Evolutionary conservation across 2,329 filamentous ascomycete genomes (phyloP).

Genomic region (Fusarium hostae): DNA sequence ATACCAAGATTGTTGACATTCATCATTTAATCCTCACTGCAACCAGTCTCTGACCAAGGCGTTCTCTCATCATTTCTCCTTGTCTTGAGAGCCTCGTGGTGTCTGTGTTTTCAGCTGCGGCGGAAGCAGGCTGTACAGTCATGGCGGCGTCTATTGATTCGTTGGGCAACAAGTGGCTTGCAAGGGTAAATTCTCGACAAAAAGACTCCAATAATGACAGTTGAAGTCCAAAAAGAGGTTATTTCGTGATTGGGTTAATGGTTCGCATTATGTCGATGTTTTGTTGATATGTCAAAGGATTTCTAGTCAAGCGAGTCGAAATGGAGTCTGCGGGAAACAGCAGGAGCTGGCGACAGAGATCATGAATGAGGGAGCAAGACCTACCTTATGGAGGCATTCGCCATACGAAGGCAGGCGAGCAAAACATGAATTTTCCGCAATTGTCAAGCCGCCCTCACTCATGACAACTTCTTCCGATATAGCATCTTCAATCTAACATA

Average conservation of each 20-base stretch:
- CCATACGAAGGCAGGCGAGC: background rate
- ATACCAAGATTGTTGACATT: background rate
- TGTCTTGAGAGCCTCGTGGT: background rate
- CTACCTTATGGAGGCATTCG: background rate
- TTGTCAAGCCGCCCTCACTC: accelerated
- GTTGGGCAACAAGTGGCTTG: background rate
- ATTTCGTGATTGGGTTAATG: background rate
- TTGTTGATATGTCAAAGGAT: background rate
- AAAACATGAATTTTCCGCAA: accelerated
- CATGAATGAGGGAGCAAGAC: background rate
- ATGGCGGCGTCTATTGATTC: background rate
- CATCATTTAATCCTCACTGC: background rate
- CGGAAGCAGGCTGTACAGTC: conserved; percentile 1
- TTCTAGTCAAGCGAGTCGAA: background rate
- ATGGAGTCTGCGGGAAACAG: accelerated
- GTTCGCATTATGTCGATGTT: background rate
- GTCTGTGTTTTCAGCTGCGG: background rate
- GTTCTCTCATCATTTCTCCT: background rate
- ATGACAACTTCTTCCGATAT: background rate
- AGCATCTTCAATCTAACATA: background rate
- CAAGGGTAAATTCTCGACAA: background rate
- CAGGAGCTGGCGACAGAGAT: background rate
- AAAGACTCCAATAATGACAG: background rate
- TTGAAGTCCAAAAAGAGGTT: background rate
- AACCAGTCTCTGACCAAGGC: background rate